Base-by-base conservation (phyloP, 176 grass and related monocot genomes). In the Carex scoparia region DNA sequence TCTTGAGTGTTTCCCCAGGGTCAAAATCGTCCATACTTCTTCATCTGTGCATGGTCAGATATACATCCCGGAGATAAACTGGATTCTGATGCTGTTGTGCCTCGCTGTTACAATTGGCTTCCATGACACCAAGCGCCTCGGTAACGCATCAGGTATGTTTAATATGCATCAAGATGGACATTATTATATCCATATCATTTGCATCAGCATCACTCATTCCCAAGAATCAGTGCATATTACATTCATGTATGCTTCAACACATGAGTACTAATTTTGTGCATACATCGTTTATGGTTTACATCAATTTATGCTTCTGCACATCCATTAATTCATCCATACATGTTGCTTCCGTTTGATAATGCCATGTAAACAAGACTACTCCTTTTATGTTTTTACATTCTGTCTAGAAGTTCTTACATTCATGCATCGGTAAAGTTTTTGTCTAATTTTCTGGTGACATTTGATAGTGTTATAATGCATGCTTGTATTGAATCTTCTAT, bases 61-160 rank as follows among this genome's bases (percentile, higher is more conserved):
- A 88, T 98, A 98, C 83, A 94, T 98, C 65, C 95, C 95, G 9
- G 92, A 98, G 87, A 97, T 94, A 81, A 97, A 97, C 63, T 94
- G 94, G 94, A 97, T 90, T 9, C n/a, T 97, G 73, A 97, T 97
- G 94, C 62, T 97, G 38, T 54, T 97, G 60, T 97, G 94, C 51
- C 72, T 97, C 54, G 81, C 94, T 88, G 92, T 97, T 55, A 97
- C 92, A 11, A 81, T 97, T 40, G 94, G 94, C 54, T 97, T 97
- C 86, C 90, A 91, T 87, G 84, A 97, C 54, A 94, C 94, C 4
- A 97, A 97, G 44, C 89, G 84, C 11, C 77, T 97, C 61, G 93
- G 86, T 13, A 97, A 94, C 9, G 94, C 94, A 81, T 88, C 90
- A 90, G 94, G 94, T 94, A 94, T 53, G 10, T 44, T 65, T 28